A percentile compares a stretch with the other conserved stretches of the same genome.
These are phyloP conservation scores for Diaporthe ampelina DNA, from an alignment of 2,329 filamentous ascomycete species.

Conservation along the genomic window DNA sequence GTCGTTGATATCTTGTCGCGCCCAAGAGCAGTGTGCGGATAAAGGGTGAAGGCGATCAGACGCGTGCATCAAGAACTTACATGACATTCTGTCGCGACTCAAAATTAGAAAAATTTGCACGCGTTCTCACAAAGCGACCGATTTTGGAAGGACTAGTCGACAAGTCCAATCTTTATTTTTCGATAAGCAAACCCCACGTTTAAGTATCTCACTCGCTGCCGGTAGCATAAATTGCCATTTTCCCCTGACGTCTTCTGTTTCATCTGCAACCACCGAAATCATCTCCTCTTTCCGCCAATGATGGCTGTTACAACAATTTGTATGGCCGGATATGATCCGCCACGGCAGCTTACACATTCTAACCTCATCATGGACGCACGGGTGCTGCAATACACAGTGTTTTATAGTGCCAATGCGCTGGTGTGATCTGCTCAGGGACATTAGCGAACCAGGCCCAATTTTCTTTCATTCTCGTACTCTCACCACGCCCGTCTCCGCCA, in stretches of 20 bases:
- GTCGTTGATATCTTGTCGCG: background rate
- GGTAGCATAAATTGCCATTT: background rate
- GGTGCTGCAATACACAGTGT: background rate
- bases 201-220: conserved; percentile 11
- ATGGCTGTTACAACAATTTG: background rate
- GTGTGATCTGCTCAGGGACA: background rate
- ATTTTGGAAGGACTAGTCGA: background rate
- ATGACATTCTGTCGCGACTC: background rate
- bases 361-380: background rate
- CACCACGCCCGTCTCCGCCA: too few species aligned
- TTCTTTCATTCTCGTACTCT: too few species aligned
- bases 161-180: background rate
- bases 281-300: background rate
- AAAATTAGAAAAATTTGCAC: background rate
- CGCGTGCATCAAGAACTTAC: background rate
- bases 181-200: background rate
- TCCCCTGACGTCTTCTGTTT: conserved; percentile 12
- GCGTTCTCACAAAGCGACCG: background rate
- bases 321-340: background rate
- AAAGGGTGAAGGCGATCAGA: background rate
- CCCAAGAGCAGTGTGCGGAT: background rate
- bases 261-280: background rate
- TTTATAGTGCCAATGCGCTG: background rate
- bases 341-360: conserved; percentile 4
- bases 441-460: background rate